Evolutionary conservation across 73 alveolate species (phyloP).

Genomic region (Paramecium caudatum): DNA sequence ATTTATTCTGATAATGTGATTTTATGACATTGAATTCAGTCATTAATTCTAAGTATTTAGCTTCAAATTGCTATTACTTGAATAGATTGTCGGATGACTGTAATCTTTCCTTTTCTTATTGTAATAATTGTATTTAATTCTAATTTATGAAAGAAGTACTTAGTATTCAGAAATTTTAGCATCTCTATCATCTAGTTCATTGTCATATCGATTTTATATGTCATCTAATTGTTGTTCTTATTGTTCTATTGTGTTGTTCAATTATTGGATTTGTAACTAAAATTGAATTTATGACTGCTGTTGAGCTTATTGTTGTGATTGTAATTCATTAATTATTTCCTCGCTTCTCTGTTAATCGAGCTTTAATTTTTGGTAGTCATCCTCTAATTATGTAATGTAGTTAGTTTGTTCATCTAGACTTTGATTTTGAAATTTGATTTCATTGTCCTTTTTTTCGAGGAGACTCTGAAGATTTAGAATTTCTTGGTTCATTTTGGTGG

Average conservation of each 20-base stretch:
- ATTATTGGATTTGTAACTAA: background rate
- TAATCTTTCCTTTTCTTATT: background rate
- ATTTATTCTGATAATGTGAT: background rate
- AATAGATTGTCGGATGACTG: background rate
- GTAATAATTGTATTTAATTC: background rate
- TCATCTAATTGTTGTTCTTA: constrained; percentile 30
- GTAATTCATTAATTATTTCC: background rate
- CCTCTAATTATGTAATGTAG: background rate
- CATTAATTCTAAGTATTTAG: background rate
- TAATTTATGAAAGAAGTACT: background rate
- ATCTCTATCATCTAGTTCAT: constrained; percentile 25
- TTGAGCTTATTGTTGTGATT: background rate
- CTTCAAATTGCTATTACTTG: background rate
- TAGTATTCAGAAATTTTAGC: background rate
- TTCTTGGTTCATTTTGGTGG: background rate
- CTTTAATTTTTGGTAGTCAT: background rate
- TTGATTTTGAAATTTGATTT: constrained; percentile 24
- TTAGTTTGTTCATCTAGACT: constrained; percentile 16
- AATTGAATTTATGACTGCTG: background rate
- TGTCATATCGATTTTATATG: background rate
- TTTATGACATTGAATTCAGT: background rate
- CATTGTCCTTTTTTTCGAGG: constrained; percentile 8
- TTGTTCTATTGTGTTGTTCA: constrained; percentile 3
- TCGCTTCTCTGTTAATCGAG: background rate
- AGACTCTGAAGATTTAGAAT: background rate